Evolutionary conservation across 495 filamentous ascomycete species (phyloP).

Genomic region (Tuber aestivum): DNA sequence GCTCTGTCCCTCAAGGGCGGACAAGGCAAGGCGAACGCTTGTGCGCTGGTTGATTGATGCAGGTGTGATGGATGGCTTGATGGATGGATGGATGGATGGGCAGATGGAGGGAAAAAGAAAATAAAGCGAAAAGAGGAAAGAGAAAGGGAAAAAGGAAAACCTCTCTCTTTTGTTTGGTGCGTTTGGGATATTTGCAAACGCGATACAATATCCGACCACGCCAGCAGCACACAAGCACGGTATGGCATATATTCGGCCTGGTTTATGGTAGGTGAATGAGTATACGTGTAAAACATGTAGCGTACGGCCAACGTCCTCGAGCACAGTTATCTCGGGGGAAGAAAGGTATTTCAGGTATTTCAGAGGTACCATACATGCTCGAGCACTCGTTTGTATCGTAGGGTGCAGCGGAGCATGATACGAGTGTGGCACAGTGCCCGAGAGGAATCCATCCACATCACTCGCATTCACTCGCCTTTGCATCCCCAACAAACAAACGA

Average conservation of each 20-base stretch:
- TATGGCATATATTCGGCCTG: not conserved
- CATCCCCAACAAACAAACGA: not conserved
- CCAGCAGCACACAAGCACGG: too few relatives aligned
- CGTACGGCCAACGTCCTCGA: too few relatives aligned
- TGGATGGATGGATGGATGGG: not conserved
- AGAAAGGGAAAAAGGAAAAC: not conserved
- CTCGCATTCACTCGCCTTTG: not conserved
- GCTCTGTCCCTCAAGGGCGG: not conserved
- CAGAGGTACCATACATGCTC: not conserved
- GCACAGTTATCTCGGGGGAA: not conserved
- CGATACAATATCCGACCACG: not conserved
- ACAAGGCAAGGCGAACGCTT: not conserved
- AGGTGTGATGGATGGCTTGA: not conserved
- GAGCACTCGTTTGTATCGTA: not conserved
- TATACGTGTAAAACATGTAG: not conserved
- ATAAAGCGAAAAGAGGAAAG: not conserved
- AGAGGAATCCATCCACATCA: not conserved
- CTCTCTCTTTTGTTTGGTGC: not conserved
- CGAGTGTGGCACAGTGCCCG: not conserved
- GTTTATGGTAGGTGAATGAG: not conserved
- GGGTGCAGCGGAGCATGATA: not conserved
- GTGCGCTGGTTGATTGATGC: slow-evolving; percentile 4
- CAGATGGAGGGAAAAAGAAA: not conserved
- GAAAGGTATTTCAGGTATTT: not conserved
- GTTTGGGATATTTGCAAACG: not conserved